Conservation (phyloP, 305 asterid genomes). For the Solanum aculeatissimum region DNA sequence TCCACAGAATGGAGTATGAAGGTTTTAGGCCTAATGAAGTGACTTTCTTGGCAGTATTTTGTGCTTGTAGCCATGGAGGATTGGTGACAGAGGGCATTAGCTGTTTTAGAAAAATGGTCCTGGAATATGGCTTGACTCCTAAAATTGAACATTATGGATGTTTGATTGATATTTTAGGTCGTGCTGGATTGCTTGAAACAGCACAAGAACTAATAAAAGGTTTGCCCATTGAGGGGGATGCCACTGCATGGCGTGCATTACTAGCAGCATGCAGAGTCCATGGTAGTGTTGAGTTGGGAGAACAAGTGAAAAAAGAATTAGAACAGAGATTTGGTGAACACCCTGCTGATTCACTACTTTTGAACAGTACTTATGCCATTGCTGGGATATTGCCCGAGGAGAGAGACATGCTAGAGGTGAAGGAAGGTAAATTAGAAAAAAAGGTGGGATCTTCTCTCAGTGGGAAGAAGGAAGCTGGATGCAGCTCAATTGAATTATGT, state of each 20-base stretch:
- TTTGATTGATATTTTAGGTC: slow-evolving; percentile 50
- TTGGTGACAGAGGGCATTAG: slow-evolving; percentile 35
- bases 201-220: slow-evolving; percentile 34
- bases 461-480: slow-evolving; percentile 36
- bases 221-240: slow-evolving; percentile 37
- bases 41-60: slow-evolving; percentile 47
- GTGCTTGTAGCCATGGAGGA: slow-evolving; percentile 64
- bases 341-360: slow-evolving; percentile 33
- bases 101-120: slow-evolving; percentile 43
- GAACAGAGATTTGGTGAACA: slow-evolving; percentile 29
- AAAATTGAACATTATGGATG: slow-evolving; percentile 63
- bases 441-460: slow-evolving; percentile 1
- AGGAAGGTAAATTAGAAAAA: slow-evolving; percentile 2
- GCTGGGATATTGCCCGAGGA: slow-evolving; percentile 29
- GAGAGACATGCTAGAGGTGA: slow-evolving; percentile 4
- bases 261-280: slow-evolving; percentile 56
- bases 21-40: slow-evolving; percentile 45
- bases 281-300: slow-evolving; percentile 41
- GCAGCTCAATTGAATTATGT: slow-evolving; percentile 20
- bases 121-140: slow-evolving; percentile 31
- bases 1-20: slow-evolving; percentile 40
- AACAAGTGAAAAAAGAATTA: slow-evolving; percentile 28
- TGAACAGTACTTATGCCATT: slow-evolving; percentile 31
- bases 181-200: slow-evolving; percentile 50
- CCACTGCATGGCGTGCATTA: slow-evolving; percentile 54